Conservation (phyloP, 768 basidiomycete species). For the Suillus decipiens region DNA sequence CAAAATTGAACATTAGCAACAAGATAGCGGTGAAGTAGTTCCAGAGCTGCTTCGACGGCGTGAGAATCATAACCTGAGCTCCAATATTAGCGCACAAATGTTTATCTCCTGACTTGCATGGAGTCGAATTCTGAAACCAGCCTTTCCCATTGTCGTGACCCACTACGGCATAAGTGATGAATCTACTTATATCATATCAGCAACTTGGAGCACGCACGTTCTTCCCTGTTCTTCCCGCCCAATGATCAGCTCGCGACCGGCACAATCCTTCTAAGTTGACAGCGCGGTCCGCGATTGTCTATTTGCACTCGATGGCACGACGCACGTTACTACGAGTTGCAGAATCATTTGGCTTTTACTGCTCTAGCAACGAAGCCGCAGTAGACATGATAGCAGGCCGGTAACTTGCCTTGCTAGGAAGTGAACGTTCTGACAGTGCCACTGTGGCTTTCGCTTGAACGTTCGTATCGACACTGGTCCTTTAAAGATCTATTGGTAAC, state of each 20-base stretch:
- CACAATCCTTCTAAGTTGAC: not conserved
- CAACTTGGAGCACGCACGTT: constrained; percentile 4
- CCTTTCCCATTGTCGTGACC: not conserved
- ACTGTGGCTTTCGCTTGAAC: constrained; percentile 15
- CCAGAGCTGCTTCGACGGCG: too few relatives aligned
- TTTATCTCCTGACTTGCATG: too few relatives aligned
- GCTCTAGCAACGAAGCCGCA: not conserved
- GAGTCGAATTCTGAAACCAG: not conserved
- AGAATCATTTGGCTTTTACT: not conserved
- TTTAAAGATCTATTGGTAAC: constrained; percentile 7
- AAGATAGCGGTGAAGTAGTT: too few relatives aligned
- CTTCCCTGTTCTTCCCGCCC: not conserved
- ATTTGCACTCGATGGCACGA: not conserved
- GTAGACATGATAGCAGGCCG: not conserved
- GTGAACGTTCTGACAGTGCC: not conserved
- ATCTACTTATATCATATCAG: not conserved
- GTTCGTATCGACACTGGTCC: constrained; percentile 31
- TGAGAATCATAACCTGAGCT: too few relatives aligned
- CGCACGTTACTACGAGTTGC: not conserved
- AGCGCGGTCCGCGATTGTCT: not conserved
- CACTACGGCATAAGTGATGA: not conserved
- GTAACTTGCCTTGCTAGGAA: not conserved
- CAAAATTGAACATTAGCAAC: too few relatives aligned
- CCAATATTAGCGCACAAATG: too few relatives aligned
- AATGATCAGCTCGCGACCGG: not conserved